Evolutionary conservation across 768 basidiomycete genomes (phyloP).

Genomic region (Lactarius akahatsu): DNA sequence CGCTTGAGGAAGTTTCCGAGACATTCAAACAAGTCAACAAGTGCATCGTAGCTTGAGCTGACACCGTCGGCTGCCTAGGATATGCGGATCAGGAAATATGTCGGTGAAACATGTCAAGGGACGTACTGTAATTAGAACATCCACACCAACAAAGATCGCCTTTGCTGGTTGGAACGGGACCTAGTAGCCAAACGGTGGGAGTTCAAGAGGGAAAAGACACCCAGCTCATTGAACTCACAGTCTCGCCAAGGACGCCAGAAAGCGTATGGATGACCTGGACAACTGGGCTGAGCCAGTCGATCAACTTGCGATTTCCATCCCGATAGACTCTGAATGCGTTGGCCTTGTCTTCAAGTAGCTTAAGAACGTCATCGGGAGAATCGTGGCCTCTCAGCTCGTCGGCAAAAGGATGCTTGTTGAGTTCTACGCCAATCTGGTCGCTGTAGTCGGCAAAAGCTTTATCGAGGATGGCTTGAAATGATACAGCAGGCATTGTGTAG

Average conservation of each 20-base stretch:
- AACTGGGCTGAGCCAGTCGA: background rate
- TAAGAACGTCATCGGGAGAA: background rate
- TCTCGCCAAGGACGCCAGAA: background rate
- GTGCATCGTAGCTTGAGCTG: background rate
- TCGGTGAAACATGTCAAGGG: too few relatives aligned
- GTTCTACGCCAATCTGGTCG: background rate
- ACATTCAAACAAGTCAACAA: conserved; percentile 9
- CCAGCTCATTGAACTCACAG: background rate
- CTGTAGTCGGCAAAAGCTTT: conserved; percentile 1
- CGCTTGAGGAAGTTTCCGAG: conserved; percentile 9
- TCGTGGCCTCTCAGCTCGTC: background rate
- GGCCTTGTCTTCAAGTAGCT: background rate
- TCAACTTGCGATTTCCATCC: background rate
- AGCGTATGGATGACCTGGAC: background rate
- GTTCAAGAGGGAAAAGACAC: background rate
- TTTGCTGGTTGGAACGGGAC: background rate
- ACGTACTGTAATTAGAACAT: background rate
- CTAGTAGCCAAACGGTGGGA: background rate
- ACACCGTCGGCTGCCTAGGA: background rate
- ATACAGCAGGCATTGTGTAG: background rate
- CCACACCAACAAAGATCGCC: conserved; percentile 1
- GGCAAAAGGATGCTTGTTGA: conserved; percentile 6
- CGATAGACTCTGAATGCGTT: background rate
- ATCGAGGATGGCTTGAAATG: conserved; percentile 1
- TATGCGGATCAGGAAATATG: background rate